Evolutionary conservation across 2,329 filamentous ascomycete species (phyloP), one percentile per base, ranked within the genome.

Genomic region (Trichoderma oligosporum): DNA sequence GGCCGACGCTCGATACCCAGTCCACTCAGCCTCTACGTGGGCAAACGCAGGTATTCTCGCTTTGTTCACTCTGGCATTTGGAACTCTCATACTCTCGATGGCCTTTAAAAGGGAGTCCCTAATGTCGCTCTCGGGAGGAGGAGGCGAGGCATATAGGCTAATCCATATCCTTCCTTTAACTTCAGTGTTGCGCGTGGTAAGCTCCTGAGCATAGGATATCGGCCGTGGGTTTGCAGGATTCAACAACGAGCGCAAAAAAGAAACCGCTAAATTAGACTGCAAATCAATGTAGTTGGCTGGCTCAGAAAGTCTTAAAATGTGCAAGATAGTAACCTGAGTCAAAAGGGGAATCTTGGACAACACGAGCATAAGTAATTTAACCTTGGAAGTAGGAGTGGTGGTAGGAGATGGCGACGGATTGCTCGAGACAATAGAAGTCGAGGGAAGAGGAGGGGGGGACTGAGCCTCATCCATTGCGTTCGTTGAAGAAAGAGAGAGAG

Each of bases 91-190:
- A 39, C 46, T 42, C 33, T 54, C 27, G 11, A 55, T 9, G 29
- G 9, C 49, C 2, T 33, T 8, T 8, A 57, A 12, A 11, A 57
- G 31, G 11, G 47, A 16, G 31, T 86, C 78, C n/a, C 81, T 74
- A 12, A 85, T 68, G 39, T 77, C 81, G 65, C 67, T 78, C 68
- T 76, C 82, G 57, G 82, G 76, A 0, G 86, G 87, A 2, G 74
- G 73, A 0, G 83, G 81, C 14, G 90, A 74, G 0, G 80, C 82
- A 39, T 88, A 85, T 55, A 83, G 87, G 65, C 85, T 86, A 22
- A 96, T 79, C 92, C 92, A 97, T 62, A 94, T 84, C 42, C 82
- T 82, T 3, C 91, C 91, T 68, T 89, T 91, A 67, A 95, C 76
- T 0, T 83, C 84, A 0, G 81, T 81, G 54, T 88, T 87, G 57